Evolutionary conservation across 768 basidiomycete genomes (phyloP).

Genomic region (Boletellus sp.): DNA sequence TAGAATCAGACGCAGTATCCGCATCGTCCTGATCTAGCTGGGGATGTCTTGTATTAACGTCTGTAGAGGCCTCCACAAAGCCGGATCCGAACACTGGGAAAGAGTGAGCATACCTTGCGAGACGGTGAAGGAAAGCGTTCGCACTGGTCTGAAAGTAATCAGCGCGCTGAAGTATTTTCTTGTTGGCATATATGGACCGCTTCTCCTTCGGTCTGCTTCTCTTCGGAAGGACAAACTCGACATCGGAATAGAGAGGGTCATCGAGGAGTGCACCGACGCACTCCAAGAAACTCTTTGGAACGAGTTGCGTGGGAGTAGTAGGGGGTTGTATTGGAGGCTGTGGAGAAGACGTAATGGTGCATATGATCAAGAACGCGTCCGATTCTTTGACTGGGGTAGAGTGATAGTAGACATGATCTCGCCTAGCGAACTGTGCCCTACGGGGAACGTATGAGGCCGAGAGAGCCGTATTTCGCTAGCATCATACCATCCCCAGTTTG

Average conservation of each 20-base stretch:
- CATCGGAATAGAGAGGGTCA: conserved; percentile 81
- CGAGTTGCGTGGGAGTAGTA: conserved; percentile 43
- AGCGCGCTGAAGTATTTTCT: conserved; percentile 60
- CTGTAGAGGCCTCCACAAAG: conserved; percentile 55
- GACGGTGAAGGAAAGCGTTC: conserved; percentile 3
- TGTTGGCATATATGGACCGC: conserved; percentile 62
- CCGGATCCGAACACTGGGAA: conserved; percentile 66
- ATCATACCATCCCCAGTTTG: conserved; percentile 82
- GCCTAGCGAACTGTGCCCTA: conserved; percentile 76
- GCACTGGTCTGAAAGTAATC: conserved; percentile 78
- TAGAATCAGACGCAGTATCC: conserved; percentile 52
- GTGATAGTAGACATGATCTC: conserved; percentile 67
- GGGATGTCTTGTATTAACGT: conserved; percentile 25
- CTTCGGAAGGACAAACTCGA: conserved; percentile 71
- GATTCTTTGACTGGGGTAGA: conserved; percentile 47
- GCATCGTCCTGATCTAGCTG: conserved; percentile 32
- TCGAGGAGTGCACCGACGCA: conserved; percentile 74
- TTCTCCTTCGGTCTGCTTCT: conserved; percentile 35
- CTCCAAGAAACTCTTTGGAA: conserved; percentile 65
- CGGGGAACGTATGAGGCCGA: neutral
- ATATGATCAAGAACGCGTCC: conserved; percentile 73
- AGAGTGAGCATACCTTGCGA: neutral
- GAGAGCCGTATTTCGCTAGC: neutral
- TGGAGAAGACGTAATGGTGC: conserved; percentile 71
- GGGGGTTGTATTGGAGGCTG: conserved; percentile 46